Percentiles rank a stretch among this genome's conserved stretches.
Conservation (phyloP, 2,329 filamentous ascomycete species). For the Trichophaea hybrida region DNA sequence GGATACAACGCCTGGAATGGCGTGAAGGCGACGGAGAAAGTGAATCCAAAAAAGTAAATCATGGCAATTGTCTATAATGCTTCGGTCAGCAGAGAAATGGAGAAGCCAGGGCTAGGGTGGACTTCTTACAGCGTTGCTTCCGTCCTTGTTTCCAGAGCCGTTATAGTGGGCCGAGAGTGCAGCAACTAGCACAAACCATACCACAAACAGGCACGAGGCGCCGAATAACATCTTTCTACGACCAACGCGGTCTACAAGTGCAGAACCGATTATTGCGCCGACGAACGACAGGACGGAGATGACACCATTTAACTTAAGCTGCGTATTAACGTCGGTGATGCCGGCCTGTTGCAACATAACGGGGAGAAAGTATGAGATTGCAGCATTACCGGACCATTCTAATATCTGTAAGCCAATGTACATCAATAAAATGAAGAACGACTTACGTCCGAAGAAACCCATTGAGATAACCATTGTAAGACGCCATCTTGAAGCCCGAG, state of each 20-base stretch:
- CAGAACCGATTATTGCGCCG: conserved; percentile 35
- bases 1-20: conserved; percentile 39
- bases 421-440: conserved; percentile 29
- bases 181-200: conserved; percentile 41
- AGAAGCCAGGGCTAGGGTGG: conserved; percentile 16
- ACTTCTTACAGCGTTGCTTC: conserved; percentile 24
- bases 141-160: conserved; percentile 28
- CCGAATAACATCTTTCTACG: conserved; percentile 43
- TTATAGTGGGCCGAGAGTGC: conserved; percentile 31
- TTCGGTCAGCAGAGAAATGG: conserved; percentile 27
- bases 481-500: conserved; percentile 36
- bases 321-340: conserved; percentile 41
- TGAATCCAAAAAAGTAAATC: conserved; percentile 42
- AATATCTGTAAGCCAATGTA: conserved; percentile 29
- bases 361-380: conserved; percentile 43
- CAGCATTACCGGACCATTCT: conserved; percentile 37
- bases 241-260: conserved; percentile 43
- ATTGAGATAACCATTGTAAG: conserved; percentile 40
- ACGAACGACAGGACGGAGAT: conserved; percentile 41
- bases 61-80: conserved; percentile 34
- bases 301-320: conserved; percentile 41
- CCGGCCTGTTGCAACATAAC: conserved; percentile 41
- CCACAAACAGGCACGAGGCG: conserved; percentile 36
- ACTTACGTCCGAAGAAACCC: conserved; percentile 40
- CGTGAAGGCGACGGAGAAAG: conserved; percentile 38